Evolutionary conservation across 164 flowering plant genomes (phyloP), one percentile per base, ranked within the genome.

Genomic region (Cinnamomum micranthum): DNA sequence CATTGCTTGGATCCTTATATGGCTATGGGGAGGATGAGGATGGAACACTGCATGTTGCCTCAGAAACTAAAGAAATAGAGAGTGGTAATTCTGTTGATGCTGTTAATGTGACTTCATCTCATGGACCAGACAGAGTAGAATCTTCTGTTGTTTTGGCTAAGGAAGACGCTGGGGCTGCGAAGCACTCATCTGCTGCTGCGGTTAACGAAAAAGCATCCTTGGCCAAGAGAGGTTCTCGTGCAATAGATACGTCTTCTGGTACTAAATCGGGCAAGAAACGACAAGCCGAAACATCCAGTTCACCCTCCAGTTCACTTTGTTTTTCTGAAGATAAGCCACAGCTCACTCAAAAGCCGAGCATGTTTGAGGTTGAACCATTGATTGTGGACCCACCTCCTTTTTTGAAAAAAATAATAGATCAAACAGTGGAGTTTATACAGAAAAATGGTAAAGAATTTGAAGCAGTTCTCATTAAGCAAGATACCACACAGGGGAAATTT

Each of bases 1-100:
- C 95, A 27, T 82, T 95, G 81, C 97, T 93, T 74, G 97, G 98
- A 67, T 90, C 98, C 78, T 78, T 87, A 1, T 93, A 95, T 86
- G 99, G 93, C 19, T 81, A 90, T 76, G 92, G 84, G 25, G 97
- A 93, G 75, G 99, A 95, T 77, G 99, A 93, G 63, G 97, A 93
- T 73, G 85, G 68, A 74, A 72, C 78, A 78, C 52, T 74, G 52
- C 87, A 85, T 71, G 74, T 68, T 78, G 73, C 65, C 9, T 66
- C 72, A 15, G 83, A 80, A 69, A 69, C 75, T 63, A 65, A 70
- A 69, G 81, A 69, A 72, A 70, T 33, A 66, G 73, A 67, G 12
- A 66, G 83, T 74, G 79, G 28, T 55, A 78, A 74, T 62, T 60
- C 79, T 50, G 71, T 55, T 52, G 74, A 71, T 69, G 73, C 70